Conservation (phyloP, 176 grass and related monocot genomes). For the Saccharum spontaneum region DNA sequence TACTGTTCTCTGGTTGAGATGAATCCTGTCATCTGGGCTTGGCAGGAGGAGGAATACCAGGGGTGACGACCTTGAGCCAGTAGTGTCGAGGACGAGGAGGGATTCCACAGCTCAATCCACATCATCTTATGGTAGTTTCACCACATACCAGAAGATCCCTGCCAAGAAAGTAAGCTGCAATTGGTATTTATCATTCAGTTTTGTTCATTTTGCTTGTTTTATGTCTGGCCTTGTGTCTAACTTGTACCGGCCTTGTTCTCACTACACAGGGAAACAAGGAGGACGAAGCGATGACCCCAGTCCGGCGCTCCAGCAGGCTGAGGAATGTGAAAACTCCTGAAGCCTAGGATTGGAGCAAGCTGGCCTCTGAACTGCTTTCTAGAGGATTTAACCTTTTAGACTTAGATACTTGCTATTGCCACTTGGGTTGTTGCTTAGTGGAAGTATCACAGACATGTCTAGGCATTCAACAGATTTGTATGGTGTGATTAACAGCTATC, state of each 20-base stretch:
- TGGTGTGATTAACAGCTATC: slow-evolving; percentile 42
- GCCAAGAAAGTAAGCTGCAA: slow-evolving; percentile 65
- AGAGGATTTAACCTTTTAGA: slow-evolving; percentile 40
- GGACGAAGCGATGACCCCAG: slow-evolving; percentile 78
- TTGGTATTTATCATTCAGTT: neutral
- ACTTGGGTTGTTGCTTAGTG: neutral
- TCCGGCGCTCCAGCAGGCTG: slow-evolving; percentile 78
- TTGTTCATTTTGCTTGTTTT: slow-evolving; percentile 3
- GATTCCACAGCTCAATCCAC: slow-evolving; percentile 56
- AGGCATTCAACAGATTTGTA: slow-evolving; percentile 12
- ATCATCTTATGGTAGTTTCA: slow-evolving; percentile 78
- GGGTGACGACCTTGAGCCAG: slow-evolving; percentile 41
- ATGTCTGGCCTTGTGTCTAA: neutral
- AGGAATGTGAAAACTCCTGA: slow-evolving; percentile 57
- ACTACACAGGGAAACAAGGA: slow-evolving; percentile 52
- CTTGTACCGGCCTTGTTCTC: neutral
- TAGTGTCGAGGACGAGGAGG: slow-evolving; percentile 46
- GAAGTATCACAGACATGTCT: neutral
- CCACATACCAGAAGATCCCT: slow-evolving; percentile 70
- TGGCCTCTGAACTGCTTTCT: slow-evolving; percentile 8
- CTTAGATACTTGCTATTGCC: slow-evolving; percentile 30
- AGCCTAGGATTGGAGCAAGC: neutral
- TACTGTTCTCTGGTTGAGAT: slow-evolving; percentile 11
- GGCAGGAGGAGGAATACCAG: slow-evolving; percentile 30
- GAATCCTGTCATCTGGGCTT: slow-evolving; percentile 37